These are phyloP conservation scores for Kazachstania kunashirensis DNA, from an alignment of 805 yeast genomes.

Conservation along the genomic window DNA sequence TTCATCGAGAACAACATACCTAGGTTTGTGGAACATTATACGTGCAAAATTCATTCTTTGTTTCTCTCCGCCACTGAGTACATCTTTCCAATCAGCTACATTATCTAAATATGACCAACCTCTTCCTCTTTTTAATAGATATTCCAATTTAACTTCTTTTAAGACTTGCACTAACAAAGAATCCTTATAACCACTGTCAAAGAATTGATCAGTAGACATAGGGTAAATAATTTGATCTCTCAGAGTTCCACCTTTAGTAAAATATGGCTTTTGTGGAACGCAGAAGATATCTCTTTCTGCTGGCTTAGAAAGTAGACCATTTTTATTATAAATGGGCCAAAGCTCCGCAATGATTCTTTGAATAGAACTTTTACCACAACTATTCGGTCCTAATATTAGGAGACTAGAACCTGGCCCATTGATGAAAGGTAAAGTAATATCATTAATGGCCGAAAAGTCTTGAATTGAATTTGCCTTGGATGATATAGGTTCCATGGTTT, in stretches of 20 bases:
- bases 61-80: conserved; percentile 93
- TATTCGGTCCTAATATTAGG: conserved; percentile 77
- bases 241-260: conserved; percentile 64
- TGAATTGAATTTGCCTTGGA: conserved; percentile 31
- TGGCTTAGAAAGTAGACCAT: conserved; percentile 76
- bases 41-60: conserved; percentile 87
- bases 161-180: conserved; percentile 56
- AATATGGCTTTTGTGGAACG: conserved; percentile 81
- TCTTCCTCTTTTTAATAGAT: conserved; percentile 56
- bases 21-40: conserved; percentile 68
- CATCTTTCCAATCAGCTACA: conserved; percentile 71
- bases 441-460: conserved; percentile 21
- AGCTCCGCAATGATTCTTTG: conserved; percentile 75
- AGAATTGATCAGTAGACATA: conserved; percentile 63
- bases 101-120: conserved; percentile 39
- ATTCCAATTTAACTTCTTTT: conserved; percentile 69
- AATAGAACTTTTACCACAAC: conserved; percentile 83
- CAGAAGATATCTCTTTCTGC: conserved; percentile 57
- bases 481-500: conserved; percentile 19
- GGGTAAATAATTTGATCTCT: conserved; percentile 92
- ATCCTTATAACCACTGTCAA: conserved; percentile 62
- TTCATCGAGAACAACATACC: conserved; percentile 79
- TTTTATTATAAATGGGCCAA: conserved; percentile 72
- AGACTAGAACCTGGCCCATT: conserved; percentile 49
- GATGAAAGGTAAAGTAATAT: conserved; percentile 20